These are phyloP conservation scores for Nepenthes mirabilis DNA, from an alignment of 148 eudicot species.

Conservation along the genomic window DNA sequence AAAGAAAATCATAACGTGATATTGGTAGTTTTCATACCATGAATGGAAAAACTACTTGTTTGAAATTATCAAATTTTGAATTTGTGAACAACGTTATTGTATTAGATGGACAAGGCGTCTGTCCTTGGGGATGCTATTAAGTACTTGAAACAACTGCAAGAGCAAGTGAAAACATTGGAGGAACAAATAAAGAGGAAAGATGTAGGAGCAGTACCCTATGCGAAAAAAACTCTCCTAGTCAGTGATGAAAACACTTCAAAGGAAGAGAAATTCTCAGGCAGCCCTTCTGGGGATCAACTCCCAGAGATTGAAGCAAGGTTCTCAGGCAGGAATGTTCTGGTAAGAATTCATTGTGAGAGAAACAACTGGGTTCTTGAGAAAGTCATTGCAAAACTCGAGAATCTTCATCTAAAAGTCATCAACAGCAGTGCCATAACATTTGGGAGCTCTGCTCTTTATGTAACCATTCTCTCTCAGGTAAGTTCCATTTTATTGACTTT, in stretches of 20 bases:
- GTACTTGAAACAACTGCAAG: conserved; percentile 54
- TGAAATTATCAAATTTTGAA: not conserved
- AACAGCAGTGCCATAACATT: conserved; percentile 42
- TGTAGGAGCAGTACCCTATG: conserved; percentile 30
- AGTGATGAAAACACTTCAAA: conserved; percentile 11
- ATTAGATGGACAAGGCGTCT: conserved; percentile 69
- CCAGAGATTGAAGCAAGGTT: conserved; percentile 59
- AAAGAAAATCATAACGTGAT: no score
- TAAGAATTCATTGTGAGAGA: conserved; percentile 48
- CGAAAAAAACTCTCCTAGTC: conserved; percentile 29
- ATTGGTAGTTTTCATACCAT: no score
- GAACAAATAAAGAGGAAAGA: conserved; percentile 41
- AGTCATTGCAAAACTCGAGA: conserved; percentile 36
- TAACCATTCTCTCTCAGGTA: conserved; percentile 64
- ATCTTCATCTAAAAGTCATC: conserved; percentile 34
- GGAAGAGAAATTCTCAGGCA: conserved; percentile 7
- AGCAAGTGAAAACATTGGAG: conserved; percentile 49
- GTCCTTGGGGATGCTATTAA: conserved; percentile 56
- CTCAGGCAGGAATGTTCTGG: conserved; percentile 42
- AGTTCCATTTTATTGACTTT: not conserved
- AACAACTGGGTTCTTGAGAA: conserved; percentile 45
- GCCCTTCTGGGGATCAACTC: conserved; percentile 10
- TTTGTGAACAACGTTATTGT: not conserved
- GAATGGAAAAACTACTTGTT: no score
- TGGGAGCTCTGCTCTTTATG: conserved; percentile 37